These are phyloP conservation scores for Yarrowia deformans DNA, from an alignment of 805 yeast genomes.

Conservation along the genomic window DNA sequence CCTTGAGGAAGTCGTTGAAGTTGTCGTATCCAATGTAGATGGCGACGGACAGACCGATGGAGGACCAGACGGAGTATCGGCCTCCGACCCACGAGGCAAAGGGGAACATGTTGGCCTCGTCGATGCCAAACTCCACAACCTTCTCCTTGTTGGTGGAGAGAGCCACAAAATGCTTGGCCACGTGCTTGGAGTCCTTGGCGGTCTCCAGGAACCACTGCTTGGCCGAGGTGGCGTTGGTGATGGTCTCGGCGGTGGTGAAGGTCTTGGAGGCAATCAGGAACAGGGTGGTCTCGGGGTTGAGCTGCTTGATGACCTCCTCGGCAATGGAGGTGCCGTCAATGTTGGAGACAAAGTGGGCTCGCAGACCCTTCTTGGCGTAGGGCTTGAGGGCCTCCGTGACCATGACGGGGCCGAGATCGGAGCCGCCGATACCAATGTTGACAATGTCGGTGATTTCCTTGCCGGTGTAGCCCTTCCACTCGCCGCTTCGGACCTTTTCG, in stretches of 20 bases:
- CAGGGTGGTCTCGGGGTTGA: constrained; percentile 90
- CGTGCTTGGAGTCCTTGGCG: constrained; percentile 71
- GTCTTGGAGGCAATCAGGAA: constrained; percentile 91
- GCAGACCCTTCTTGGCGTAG: constrained; percentile 72
- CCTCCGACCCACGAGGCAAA: constrained; percentile 99
- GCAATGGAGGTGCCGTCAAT: constrained; percentile 98
- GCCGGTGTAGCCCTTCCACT: constrained; percentile 97
- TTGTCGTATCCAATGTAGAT: constrained; percentile 94
- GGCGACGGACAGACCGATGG: constrained; percentile 96
- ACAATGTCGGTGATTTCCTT: constrained; percentile 91
- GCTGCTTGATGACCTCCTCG: constrained; percentile 73
- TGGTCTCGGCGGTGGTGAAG: constrained; percentile 98
- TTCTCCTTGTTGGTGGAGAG: constrained; percentile 90
- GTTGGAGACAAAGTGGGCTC: constrained; percentile 94
- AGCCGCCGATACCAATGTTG: constrained; percentile 98
- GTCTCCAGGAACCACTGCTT: constrained; percentile 88
- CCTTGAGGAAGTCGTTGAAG: constrained; percentile 89
- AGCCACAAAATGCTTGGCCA: constrained; percentile 98
- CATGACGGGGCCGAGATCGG: constrained; percentile 99
- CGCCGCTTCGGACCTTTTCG: constrained; percentile 86
- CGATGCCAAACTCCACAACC: constrained; percentile 95
- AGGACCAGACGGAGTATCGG: constrained; percentile 99
- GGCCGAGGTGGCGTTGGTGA: constrained; percentile 94
- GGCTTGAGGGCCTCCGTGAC: constrained; percentile 97
- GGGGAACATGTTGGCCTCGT: constrained; percentile 97